phyloP scores from a whole-genome alignment of 2,329 filamentous ascomycete genomes.

The Colletotrichum sp. region DNA sequence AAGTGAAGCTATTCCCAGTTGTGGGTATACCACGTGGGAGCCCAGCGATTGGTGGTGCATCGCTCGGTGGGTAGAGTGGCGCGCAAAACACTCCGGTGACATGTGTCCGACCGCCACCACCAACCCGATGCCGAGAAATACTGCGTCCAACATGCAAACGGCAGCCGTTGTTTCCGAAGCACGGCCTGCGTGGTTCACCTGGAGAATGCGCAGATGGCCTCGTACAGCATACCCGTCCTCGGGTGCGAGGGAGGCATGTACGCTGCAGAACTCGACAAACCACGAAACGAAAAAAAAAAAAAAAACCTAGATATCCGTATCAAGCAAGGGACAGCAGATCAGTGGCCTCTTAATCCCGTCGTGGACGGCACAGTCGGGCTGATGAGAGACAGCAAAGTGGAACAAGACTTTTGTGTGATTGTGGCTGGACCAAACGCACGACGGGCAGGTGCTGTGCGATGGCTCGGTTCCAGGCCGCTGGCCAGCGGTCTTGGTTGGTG shows the following conservation, averaged over 20 bases:
- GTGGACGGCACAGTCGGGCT: not conserved
- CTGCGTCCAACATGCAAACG: not conserved
- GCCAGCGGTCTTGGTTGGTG: not conserved
- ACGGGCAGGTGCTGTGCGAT: not conserved
- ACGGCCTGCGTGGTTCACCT: not conserved
- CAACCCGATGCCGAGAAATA: not conserved
- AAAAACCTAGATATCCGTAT: not conserved
- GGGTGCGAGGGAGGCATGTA: not conserved
- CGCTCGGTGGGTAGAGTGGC: not conserved
- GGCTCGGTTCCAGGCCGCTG: not conserved
- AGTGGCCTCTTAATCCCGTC: not conserved
- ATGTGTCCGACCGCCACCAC: not conserved
- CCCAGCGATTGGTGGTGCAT: not conserved
- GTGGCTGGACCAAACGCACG: slow-evolving; percentile 13
- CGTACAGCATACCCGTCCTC: not conserved
- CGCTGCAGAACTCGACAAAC: not conserved
- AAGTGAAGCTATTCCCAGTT: not conserved
- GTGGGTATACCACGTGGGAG: slow-evolving; percentile 15
- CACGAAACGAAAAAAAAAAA: not conserved
- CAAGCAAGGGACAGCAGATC: not conserved
- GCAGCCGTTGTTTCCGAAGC: not conserved
- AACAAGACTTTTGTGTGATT: slow-evolving; percentile 3
- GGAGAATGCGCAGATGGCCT: not conserved
- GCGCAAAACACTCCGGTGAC: not conserved
- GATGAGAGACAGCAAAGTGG: not conserved